Percentiles rank a stretch among this genome's conserved stretches.
These are phyloP conservation scores for Teratosphaeria gauchensis DNA, from an alignment of 2,329 filamentous ascomycete species.

Conservation along the genomic window DNA sequence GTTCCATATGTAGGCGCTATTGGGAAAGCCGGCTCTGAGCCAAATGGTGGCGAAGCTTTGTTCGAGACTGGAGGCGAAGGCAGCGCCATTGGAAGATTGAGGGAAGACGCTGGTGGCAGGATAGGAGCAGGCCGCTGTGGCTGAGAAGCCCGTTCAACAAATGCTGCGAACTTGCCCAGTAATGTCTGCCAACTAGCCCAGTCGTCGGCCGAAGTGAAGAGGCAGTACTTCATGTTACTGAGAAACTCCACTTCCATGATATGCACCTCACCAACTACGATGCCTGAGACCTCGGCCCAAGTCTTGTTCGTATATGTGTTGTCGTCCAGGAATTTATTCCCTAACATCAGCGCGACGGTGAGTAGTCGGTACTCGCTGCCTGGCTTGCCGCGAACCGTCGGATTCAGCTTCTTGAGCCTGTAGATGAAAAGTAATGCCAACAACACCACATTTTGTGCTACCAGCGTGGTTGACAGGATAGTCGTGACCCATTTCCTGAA, in stretches of 20 bases:
- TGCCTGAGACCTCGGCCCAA: conserved; percentile 94
- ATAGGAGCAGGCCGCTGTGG: conserved; percentile 31
- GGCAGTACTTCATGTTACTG: conserved; percentile 93
- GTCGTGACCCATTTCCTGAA: conserved; percentile 92
- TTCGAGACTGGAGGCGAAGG: conserved; percentile 44
- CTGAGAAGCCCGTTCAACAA: conserved; percentile 60
- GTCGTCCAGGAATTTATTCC: conserved; percentile 97
- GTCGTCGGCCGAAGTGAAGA: conserved; percentile 74
- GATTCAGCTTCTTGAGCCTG: conserved; percentile 81
- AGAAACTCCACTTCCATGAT: conserved; percentile 99
- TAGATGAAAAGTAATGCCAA: conserved; percentile 89
- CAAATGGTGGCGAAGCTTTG: conserved; percentile 42
- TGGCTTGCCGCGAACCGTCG: conserved; percentile 76
- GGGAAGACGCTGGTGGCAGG: conserved; percentile 41
- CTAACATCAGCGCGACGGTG: conserved; percentile 92
- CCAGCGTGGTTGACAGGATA: conserved; percentile 86
- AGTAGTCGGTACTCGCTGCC: conserved; percentile 90
- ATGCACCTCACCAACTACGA: conserved; percentile 89
- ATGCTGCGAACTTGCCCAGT: conserved; percentile 71
- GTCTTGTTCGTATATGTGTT: conserved; percentile 99
- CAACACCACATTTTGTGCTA: conserved; percentile 89
- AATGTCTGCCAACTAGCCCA: conserved; percentile 84
- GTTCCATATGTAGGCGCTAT: conserved; percentile 34
- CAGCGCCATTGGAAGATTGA: conserved; percentile 35
- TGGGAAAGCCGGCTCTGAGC: conserved; percentile 16